These are phyloP conservation scores for Glycyrrhiza uralensis DNA, from an alignment of 306 rosid genomes.

Conservation along the genomic window DNA sequence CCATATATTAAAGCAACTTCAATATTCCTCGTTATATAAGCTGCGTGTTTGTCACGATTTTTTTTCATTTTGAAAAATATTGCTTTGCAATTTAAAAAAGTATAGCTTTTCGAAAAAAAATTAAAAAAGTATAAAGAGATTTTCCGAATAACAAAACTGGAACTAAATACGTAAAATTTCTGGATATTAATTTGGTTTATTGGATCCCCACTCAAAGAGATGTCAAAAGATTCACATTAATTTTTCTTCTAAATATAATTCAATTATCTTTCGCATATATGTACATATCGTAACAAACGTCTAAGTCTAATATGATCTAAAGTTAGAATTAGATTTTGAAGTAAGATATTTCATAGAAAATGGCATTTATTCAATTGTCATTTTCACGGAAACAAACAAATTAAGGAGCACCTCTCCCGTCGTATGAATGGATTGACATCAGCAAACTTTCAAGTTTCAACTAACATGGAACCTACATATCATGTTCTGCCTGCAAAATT, in stretches of 20 bases:
- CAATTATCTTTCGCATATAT: not conserved
- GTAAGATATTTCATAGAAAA: constrained; percentile 11
- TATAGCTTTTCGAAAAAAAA: too few relatives aligned
- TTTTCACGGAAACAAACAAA: constrained; percentile 31
- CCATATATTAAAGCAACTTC: constrained; percentile 22
- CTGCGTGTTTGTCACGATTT: not conserved
- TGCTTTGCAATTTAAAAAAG: not conserved
- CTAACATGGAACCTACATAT: constrained; percentile 44
- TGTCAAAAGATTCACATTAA: not conserved
- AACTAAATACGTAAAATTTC: not conserved
- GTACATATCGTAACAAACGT: not conserved
- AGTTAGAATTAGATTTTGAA: not conserved
- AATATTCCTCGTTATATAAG: not conserved
- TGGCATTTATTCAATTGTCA: constrained; percentile 28
- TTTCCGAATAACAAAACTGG: not conserved
- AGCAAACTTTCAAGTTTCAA: constrained; percentile 31
- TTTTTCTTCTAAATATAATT: not conserved
- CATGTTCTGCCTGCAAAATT: constrained; percentile 39
- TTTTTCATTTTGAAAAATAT: not conserved
- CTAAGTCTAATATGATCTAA: not conserved
- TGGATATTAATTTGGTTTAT: not conserved
- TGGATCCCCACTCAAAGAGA: not conserved
- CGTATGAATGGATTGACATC: constrained; percentile 35
- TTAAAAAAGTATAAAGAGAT: too few relatives aligned
- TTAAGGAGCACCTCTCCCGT: constrained; percentile 30